Conservation (phyloP, 306 rosid genomes). For the Ziziphus jujuba region DNA sequence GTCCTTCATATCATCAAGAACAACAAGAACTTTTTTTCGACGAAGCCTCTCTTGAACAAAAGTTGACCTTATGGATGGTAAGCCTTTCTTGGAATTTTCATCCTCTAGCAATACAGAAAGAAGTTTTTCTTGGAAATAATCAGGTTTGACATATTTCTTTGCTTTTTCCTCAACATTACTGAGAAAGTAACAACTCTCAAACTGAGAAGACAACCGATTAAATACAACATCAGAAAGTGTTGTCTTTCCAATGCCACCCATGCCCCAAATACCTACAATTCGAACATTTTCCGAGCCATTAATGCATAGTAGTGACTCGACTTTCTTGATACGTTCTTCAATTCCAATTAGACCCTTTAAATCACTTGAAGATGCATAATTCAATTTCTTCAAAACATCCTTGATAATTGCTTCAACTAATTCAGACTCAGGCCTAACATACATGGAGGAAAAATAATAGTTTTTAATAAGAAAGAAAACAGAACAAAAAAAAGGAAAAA, state of each 20-base stretch:
- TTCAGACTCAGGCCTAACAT: neutral
- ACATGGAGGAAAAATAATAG: no score
- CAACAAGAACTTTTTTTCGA: conserved; percentile 1
- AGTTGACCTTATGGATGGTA: neutral
- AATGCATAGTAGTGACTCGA: neutral
- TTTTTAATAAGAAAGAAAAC: no score
- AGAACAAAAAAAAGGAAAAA: no score
- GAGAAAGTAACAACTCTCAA: neutral
- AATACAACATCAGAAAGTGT: neutral
- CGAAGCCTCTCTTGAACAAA: neutral
- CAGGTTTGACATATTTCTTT: neutral
- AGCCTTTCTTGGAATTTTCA: neutral
- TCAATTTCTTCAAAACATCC: conserved; percentile 3
- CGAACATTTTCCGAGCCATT: neutral
- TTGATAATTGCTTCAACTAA: neutral
- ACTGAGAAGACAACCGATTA: neutral
- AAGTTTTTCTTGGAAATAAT: neutral
- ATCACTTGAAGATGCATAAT: neutral
- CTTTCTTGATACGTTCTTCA: neutral
- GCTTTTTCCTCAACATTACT: neutral
- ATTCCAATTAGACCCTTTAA: conserved; percentile 12
- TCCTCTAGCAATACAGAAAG: neutral
- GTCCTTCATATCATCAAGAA: conserved; percentile 18
- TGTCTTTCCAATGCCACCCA: conserved; percentile 16
- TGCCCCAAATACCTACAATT: conserved; percentile 21